Percentiles rank a stretch among this genome's conserved stretches.
Conservation (phyloP, 345 rosid genomes). For the Rhizophora apiculata region DNA sequence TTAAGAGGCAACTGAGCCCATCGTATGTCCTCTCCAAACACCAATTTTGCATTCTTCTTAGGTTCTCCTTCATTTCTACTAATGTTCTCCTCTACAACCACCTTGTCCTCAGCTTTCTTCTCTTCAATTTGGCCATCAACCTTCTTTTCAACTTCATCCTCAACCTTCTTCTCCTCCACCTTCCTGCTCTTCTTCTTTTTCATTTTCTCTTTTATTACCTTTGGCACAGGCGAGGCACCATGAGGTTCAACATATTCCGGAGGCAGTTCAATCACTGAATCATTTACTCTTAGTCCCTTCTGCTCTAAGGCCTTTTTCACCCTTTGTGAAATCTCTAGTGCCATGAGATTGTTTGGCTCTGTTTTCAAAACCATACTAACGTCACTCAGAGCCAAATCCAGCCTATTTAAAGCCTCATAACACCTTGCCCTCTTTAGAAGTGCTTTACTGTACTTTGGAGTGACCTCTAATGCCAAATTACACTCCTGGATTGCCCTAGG, state of each 20-base stretch:
- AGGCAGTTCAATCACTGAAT: constrained; percentile 62
- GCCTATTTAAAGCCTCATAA: constrained; percentile 77
- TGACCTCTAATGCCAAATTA: constrained; percentile 65
- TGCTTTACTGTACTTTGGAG: constrained; percentile 69
- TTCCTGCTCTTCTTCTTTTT: constrained; percentile 40
- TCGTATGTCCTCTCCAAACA: constrained; percentile 76
- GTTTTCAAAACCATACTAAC: constrained; percentile 52
- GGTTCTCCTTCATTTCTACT: constrained; percentile 35
- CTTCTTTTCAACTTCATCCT: constrained; percentile 33
- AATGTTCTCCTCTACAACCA: constrained; percentile 55
- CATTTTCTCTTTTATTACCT: constrained; percentile 40
- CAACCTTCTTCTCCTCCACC: constrained; percentile 32
- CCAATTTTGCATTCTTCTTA: constrained; percentile 60
- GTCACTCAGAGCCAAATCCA: constrained; percentile 75
- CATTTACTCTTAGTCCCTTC: constrained; percentile 60
- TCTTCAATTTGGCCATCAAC: constrained; percentile 12
- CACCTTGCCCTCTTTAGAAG: constrained; percentile 86
- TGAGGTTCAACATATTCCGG: constrained; percentile 70
- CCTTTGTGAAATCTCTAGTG: constrained; percentile 65
- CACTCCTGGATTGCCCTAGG: constrained; percentile 75
- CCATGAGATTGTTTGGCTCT: constrained; percentile 76
- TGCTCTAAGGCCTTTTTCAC: constrained; percentile 49
- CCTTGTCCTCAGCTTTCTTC: constrained; percentile 50
- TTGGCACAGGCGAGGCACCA: constrained; percentile 26
- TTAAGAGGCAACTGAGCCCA: constrained; percentile 62